Base-by-base conservation (phyloP, 495 filamentous ascomycete species). In the Penicillium odoratum region DNA sequence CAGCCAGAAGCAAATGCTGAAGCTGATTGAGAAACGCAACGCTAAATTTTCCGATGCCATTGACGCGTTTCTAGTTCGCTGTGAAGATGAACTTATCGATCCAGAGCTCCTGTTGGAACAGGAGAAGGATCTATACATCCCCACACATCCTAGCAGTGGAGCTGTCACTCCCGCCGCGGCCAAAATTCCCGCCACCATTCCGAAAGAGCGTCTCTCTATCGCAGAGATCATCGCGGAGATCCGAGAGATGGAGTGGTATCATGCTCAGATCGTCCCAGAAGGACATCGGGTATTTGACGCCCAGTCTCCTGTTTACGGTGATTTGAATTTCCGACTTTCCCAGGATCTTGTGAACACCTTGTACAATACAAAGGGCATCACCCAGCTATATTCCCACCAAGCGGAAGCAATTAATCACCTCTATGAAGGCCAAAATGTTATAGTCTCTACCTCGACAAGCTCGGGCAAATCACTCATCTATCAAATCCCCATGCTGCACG, bases 401-500 rank as follows among this genome's bases (percentile, higher is more conserved):
- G 86, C 91, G 1, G 91, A 97, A 72, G 94, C 94, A 1, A 96
- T 98, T 67, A 99, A 98, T 69, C 82, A 87, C 59, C 75, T 99
- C 29, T 83, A 96, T 58, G 85, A 85, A 4, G 92, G 91, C 0
- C 84, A 86, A 40, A 84, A 97, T 69, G 93, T 97, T 40, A 93
- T 99, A 57, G 88, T 98, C 0, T 85, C 92, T 4, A 99, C 94
- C 0, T 96, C 93, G 15, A 99, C 94, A 0, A 93, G 89, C 70
- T 98, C 95, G 0, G 94, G 94, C 5, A 99, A 99, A 72, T 96
- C 91, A 5, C 74, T 99, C 31, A 97, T 98, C 53, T 99, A 98
- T 66, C 95, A 98, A 65, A 78, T 99, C 18, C 94, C 94, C 0
- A 93, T 98, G 60, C 75, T 99, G 28, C 87, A 96, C 67, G 89